Evolutionary conservation across 2,329 filamentous ascomycete species (phyloP), one percentile per base, ranked within the genome.

Genomic region (Fusarium verrucosum): DNA sequence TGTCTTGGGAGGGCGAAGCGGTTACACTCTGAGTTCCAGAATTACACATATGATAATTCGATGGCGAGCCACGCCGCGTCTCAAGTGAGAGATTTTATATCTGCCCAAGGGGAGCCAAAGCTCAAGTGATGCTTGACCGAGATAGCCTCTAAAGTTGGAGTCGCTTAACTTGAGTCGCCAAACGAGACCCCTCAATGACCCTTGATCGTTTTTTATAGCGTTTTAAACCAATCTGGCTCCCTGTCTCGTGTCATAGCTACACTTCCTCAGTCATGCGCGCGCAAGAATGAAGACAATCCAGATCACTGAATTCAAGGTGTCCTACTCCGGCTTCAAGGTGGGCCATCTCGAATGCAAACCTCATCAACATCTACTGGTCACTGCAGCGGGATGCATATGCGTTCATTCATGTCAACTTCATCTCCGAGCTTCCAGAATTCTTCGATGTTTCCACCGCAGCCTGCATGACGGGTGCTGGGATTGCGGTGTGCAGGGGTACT

Each of bases 391-490:
- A 10, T 4, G 8, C 3, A 16, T 32, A 6, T 23, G 4, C 32
- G 8, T 14, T 13, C 13, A 62, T 23, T 0, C 43, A 55, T 2
- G 13, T 43, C 28, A 49, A 17, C 1, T 61, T 61, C 2, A n/a
- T 38, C 2, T 50, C 45, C 5, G 50, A 62, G 22, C 43, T 61
- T 1, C 43, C 50, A 23, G 38, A 38, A 0, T 35, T 17, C 3
- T 19, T 62, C 0, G 14, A 23, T 1, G 55, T 42, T 0, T 7
- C 36, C 0, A 47, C 32, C 0, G 57, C 57, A 26, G 50, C 50
- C 0, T 56, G 58, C 0, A 49, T 62, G 33, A 62, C 56, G 35
- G 62, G 57, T 1, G 35, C 57, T 6, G 50, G 50, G 0, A 47
- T 60, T 4, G 46, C 37, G 1, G 11, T 50, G 1, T 56, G 50